Conservation (phyloP, 352 stramenopile genomes). For the Phytophthora brassicae region DNA sequence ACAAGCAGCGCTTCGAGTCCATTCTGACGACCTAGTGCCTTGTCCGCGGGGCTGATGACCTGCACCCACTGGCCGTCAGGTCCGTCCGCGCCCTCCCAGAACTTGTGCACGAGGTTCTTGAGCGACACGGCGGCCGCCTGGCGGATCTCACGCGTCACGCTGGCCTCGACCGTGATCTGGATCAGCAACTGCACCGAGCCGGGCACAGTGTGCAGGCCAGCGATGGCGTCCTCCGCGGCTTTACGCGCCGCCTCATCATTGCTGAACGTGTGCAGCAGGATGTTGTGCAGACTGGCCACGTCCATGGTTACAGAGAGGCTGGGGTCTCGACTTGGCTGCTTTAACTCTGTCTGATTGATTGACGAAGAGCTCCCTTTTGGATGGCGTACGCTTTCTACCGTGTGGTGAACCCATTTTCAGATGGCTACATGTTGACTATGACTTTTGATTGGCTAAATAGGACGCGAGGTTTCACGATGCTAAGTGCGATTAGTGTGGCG, state of each 20-base stretch:
- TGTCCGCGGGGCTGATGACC: constrained; percentile 68
- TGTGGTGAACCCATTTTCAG: not conserved
- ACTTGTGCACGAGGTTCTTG: constrained; percentile 96
- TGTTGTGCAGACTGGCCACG: constrained; percentile 88
- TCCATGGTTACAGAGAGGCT: constrained; percentile 62
- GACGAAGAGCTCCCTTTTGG: constrained; percentile 23
- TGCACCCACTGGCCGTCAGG: constrained; percentile 73
- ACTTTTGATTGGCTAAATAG: no score
- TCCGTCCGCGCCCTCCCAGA: constrained; percentile 88
- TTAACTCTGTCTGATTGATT: constrained; percentile 29
- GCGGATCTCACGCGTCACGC: constrained; percentile 81
- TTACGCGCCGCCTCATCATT: constrained; percentile 72
- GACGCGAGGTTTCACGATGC: no score
- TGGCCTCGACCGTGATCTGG: constrained; percentile 75
- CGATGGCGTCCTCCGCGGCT: constrained; percentile 71
- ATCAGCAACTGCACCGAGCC: constrained; percentile 80
- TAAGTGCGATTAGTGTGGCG: no score
- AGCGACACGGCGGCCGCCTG: constrained; percentile 94
- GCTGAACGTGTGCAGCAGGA: constrained; percentile 87
- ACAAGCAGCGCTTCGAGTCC: constrained; percentile 63
- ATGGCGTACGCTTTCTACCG: constrained; percentile 11
- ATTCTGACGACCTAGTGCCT: constrained; percentile 67
- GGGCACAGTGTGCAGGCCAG: constrained; percentile 73
- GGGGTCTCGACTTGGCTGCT: constrained; percentile 9
- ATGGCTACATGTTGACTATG: constrained; percentile 5